Conservation (phyloP, 2,329 filamentous ascomycete species). For the Byssochlamys sp. region DNA sequence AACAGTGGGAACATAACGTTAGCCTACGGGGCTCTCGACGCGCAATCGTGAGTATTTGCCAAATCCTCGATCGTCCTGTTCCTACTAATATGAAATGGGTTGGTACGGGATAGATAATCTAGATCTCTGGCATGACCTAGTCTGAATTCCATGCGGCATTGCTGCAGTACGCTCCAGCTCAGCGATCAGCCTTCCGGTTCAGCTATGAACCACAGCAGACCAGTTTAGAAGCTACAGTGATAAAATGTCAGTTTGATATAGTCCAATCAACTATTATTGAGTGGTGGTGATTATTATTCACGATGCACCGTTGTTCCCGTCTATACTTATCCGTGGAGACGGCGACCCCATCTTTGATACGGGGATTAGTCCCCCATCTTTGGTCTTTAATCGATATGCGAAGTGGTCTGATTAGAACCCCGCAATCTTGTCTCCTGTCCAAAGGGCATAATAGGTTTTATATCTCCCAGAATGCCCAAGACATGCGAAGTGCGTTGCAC, state of each 20-base stretch:
- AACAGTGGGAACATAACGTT: neutral
- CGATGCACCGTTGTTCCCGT: neutral
- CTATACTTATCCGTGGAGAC: neutral
- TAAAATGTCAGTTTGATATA: neutral
- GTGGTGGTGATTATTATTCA: neutral
- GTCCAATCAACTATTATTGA: neutral
- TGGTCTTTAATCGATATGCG: neutral
- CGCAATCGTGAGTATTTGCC: too few relatives aligned
- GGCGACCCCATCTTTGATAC: neutral
- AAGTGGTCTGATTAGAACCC: neutral
- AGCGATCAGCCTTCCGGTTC: too few relatives aligned
- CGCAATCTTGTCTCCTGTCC: neutral
- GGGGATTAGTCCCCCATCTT: neutral
- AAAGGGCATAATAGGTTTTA: neutral
- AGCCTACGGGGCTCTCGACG: too few relatives aligned
- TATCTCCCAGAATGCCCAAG: neutral
- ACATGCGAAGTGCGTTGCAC: neutral
- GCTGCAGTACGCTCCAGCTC: too few relatives aligned
- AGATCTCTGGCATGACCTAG: too few relatives aligned
- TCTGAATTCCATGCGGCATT: too few relatives aligned
- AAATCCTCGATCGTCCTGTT: too few relatives aligned
- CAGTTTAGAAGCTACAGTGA: neutral
- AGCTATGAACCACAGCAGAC: neutral
- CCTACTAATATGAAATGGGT: too few relatives aligned
- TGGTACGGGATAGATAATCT: too few relatives aligned